These are phyloP conservation scores for Globisporangium okanoganense DNA, from an alignment of 352 stramenopile species.

Conservation along the genomic window DNA sequence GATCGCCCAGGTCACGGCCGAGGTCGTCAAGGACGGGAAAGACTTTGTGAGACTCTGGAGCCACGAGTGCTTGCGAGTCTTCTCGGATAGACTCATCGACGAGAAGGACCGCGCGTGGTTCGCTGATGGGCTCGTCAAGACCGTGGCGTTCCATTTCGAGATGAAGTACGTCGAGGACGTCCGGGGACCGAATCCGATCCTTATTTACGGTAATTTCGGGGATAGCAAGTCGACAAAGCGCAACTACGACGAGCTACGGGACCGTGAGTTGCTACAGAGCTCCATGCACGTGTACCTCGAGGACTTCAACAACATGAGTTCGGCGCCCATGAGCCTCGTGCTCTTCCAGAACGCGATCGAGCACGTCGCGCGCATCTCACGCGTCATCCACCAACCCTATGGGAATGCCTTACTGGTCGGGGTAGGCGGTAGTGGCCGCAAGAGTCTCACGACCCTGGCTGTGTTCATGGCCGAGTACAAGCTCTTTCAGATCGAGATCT, in stretches of 20 bases:
- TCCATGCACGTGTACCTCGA: conserved; percentile 92
- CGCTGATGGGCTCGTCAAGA: conserved; percentile 51
- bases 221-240: conserved; percentile 61
- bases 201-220: conserved; percentile 91
- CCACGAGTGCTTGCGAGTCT: conserved; percentile 90
- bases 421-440: conserved; percentile 90
- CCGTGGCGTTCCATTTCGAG: conserved; percentile 76
- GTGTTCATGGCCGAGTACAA: conserved; percentile 95
- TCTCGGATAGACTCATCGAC: conserved; percentile 90
- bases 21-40: conserved; percentile 80
- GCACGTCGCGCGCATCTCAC: conserved; percentile 91
- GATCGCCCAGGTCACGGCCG: conserved; percentile 76
- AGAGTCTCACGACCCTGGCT: conserved; percentile 90
- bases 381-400: conserved; percentile 91
- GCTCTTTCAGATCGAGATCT: conserved; percentile 96
- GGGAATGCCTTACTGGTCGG: conserved; percentile 93
- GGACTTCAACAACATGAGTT: conserved; percentile 95
- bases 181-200: conserved; percentile 47
- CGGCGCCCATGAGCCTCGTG: conserved; percentile 92
- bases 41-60: conserved; percentile 88
- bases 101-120: conserved; percentile 89
- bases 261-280: conserved; percentile 71
- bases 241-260: conserved; percentile 87
- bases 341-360: conserved; percentile 95
- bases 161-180: conserved; percentile 70